Percentiles rank a stretch among this genome's conserved stretches.
Evolutionary conservation across 164 flowering plant species (phyloP).

Genomic region (Paratinospora sagittata): DNA sequence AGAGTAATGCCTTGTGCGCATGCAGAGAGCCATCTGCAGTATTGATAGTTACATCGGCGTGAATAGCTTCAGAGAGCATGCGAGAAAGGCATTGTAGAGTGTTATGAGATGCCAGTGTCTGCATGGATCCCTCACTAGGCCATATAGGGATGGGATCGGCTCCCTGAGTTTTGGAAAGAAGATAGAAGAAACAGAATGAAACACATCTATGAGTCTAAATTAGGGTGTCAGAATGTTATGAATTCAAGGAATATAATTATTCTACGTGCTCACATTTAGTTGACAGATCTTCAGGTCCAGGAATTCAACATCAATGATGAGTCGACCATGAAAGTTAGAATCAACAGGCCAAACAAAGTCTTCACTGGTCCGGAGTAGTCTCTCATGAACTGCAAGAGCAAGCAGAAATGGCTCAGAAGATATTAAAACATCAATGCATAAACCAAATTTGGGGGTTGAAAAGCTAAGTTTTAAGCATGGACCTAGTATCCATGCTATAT

Average conservation of each 20-base stretch:
- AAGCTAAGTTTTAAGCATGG: no score
- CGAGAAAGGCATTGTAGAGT: slow-evolving; percentile 65
- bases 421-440: neutral
- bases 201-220: no score
- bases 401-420: slow-evolving; percentile 1
- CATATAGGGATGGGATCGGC: slow-evolving; percentile 65
- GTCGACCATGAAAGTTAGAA: slow-evolving; percentile 61
- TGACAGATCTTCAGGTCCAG: slow-evolving; percentile 68
- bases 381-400: slow-evolving; percentile 66
- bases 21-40: slow-evolving; percentile 55
- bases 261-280: slow-evolving; percentile 37
- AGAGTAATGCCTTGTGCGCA: slow-evolving; percentile 77
- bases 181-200: neutral
- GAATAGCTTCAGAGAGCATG: slow-evolving; percentile 77
- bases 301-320: slow-evolving; percentile 85
- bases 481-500: no score
- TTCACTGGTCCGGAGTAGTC: slow-evolving; percentile 58
- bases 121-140: slow-evolving; percentile 57
- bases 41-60: slow-evolving; percentile 75
- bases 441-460: no score
- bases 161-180: slow-evolving; percentile 37
- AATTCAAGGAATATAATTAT: neutral
- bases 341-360: slow-evolving; percentile 88
- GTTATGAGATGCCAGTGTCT: slow-evolving; percentile 39
- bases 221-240: no score